Percentiles rank a stretch among this genome's conserved stretches.
Evolutionary conservation across 2,329 filamentous ascomycete species (phyloP).

Genomic region (Penicillium capsulatum): DNA sequence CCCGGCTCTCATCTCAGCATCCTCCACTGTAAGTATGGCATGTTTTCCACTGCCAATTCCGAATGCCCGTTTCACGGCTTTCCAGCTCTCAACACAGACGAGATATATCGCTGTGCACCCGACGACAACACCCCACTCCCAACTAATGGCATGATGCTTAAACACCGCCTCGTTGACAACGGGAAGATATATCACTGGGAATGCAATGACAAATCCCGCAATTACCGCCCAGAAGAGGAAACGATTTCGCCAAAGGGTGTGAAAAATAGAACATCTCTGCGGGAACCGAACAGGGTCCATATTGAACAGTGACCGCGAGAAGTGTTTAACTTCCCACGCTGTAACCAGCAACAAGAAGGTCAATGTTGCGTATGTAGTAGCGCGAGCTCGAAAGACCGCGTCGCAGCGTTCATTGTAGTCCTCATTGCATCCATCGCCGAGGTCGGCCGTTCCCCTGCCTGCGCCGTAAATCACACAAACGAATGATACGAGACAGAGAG

Average conservation of each 20-base stretch:
- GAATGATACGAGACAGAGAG: conserved; percentile 41
- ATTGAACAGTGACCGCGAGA: conserved; percentile 69
- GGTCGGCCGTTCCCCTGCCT: conserved; percentile 43
- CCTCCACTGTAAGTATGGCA: conserved; percentile 27
- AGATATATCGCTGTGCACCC: conserved; percentile 58
- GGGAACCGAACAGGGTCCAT: conserved; percentile 53
- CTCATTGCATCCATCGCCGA: conserved; percentile 54
- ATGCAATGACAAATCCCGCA: conserved; percentile 52
- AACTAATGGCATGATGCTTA: conserved; percentile 60
- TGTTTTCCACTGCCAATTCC: conserved; percentile 35
- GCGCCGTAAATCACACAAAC: conserved; percentile 38
- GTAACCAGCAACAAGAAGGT: conserved; percentile 72
- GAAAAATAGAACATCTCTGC: conserved; percentile 59
- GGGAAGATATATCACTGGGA: conserved; percentile 63
- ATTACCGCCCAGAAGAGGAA: conserved; percentile 65
- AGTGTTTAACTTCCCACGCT: conserved; percentile 73
- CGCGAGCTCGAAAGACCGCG: conserved; percentile 62
- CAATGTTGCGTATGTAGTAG: conserved; percentile 68
- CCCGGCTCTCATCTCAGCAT: conserved; percentile 33
- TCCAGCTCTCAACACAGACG: conserved; percentile 60
- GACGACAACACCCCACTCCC: conserved; percentile 65
- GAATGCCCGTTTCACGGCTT: conserved; percentile 56
- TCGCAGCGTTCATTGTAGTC: conserved; percentile 48
- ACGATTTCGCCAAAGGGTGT: conserved; percentile 64
- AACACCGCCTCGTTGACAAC: conserved; percentile 61